Conservation (phyloP, 2,329 filamentous ascomycete genomes). For the Rhinocladiella similis region DNA sequence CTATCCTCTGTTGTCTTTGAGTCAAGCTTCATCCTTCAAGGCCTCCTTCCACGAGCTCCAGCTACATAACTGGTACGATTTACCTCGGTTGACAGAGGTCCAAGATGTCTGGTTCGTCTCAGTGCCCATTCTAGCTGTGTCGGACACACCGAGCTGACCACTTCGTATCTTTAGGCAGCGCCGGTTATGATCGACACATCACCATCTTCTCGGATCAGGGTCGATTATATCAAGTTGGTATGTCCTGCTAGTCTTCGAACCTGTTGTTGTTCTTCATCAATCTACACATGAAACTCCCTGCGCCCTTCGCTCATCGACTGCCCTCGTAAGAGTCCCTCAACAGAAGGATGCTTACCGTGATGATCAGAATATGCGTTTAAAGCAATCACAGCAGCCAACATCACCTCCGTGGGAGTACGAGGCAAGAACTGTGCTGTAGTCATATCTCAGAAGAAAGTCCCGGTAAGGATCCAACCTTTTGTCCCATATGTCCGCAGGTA, state of each 20-base stretch:
- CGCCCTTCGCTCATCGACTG: background rate
- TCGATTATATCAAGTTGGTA: slow-evolving; percentile 98
- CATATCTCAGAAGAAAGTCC: slow-evolving; percentile 98
- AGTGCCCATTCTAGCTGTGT: slow-evolving; percentile 20
- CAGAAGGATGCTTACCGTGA: slow-evolving; percentile 23
- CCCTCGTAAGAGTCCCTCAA: background rate
- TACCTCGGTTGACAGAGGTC: slow-evolving; percentile 19
- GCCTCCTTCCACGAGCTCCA: slow-evolving; percentile 8
- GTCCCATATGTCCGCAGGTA: slow-evolving; percentile 24
- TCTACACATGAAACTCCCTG: background rate
- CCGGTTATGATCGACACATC: slow-evolving; percentile 97
- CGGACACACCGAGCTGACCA: slow-evolving; percentile 30
- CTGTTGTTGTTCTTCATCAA: background rate
- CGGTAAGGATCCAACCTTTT: slow-evolving; percentile 61
- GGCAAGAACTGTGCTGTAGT: slow-evolving; percentile 98
- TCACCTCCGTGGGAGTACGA: slow-evolving; percentile 93
- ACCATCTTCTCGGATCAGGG: slow-evolving; percentile 99
- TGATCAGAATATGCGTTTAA: slow-evolving; percentile 98
- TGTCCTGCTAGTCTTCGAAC: slow-evolving; percentile 41
- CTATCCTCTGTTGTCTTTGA: slow-evolving; percentile 1
- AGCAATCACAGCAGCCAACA: slow-evolving; percentile 98
- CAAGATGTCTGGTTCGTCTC: slow-evolving; percentile 47
- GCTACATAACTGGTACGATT: slow-evolving; percentile 13
- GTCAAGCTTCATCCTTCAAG: slow-evolving; percentile 6
- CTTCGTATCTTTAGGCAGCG: slow-evolving; percentile 60